These are phyloP conservation scores for Pseudogymnoascus sp. DNA, from an alignment of 2,329 filamentous ascomycete species.

Conservation along the genomic window DNA sequence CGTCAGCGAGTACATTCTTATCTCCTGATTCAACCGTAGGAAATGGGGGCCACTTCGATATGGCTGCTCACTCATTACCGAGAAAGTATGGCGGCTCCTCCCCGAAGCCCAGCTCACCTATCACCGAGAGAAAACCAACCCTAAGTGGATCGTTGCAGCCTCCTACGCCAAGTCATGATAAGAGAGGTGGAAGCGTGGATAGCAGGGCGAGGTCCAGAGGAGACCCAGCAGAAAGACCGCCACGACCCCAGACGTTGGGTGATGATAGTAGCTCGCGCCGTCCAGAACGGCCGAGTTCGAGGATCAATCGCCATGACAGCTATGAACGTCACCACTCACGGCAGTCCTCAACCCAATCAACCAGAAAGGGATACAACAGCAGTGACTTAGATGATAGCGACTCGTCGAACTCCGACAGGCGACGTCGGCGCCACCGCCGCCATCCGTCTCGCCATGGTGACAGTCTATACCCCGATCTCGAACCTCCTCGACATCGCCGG, in stretches of 20 bases:
- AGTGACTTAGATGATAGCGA: constrained; percentile 23
- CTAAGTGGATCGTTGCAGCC: constrained; percentile 11
- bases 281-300: constrained; percentile 17
- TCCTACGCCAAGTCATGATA: constrained; percentile 17
- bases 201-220: constrained; percentile 14
- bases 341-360: constrained; percentile 18
- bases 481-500: constrained; percentile 14
- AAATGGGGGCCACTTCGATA: not conserved
- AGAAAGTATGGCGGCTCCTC: constrained; percentile 1
- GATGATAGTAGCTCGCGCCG: constrained; percentile 19
- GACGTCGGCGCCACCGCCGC: constrained; percentile 13
- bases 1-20: not conserved
- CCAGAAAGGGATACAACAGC: constrained; percentile 2
- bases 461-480: constrained; percentile 16
- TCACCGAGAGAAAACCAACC: not conserved
- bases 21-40: not conserved
- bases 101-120: not conserved
- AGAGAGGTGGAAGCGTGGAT: constrained; percentile 17
- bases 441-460: constrained; percentile 10
- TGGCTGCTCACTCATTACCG: not conserved
- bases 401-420: constrained; percentile 24
- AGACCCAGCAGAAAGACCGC: constrained; percentile 20
- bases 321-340: constrained; percentile 17
- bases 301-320: constrained; percentile 14
- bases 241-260: constrained; percentile 19